A percentile compares a stretch with the other conserved stretches of the same genome.
Conservation (phyloP, 345 rosid species). For the Sapria himalayana region DNA sequence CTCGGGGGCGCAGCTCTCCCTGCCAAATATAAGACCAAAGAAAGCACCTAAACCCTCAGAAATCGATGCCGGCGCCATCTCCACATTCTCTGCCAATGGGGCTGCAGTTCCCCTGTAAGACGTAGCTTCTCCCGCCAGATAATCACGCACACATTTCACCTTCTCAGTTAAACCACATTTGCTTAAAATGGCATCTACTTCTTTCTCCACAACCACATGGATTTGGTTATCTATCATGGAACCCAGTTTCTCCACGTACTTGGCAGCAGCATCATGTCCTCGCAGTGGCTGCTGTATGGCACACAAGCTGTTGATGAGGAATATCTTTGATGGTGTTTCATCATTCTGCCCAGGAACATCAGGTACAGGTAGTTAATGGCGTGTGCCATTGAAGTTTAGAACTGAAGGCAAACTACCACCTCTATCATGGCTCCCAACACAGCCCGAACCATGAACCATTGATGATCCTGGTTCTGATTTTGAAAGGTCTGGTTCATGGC, state of each 20-base stretch:
- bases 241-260: conserved; percentile 47
- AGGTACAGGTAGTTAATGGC: no score
- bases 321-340: conserved; percentile 66
- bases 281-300: conserved; percentile 74
- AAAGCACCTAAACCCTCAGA: conserved; percentile 65
- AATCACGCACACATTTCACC: conserved; percentile 38
- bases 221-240: conserved; percentile 54
- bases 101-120: neutral
- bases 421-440: no score
- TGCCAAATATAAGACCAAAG: conserved; percentile 72
- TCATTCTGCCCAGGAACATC: conserved; percentile 67
- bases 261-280: conserved; percentile 48
- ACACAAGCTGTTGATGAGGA: conserved; percentile 79
- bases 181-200: conserved; percentile 60
- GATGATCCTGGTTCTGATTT: no score
- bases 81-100: conserved; percentile 40
- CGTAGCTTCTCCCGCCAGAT: conserved; percentile 15
- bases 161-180: conserved; percentile 47
- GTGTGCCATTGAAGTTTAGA: no score
- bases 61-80: conserved; percentile 37
- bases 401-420: no score
- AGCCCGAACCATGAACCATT: no score
- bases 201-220: conserved; percentile 47
- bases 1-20: conserved; percentile 71
- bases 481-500: no score